Conservation (phyloP, 2,329 filamentous ascomycete species). For the Monilinia polystroma region DNA sequence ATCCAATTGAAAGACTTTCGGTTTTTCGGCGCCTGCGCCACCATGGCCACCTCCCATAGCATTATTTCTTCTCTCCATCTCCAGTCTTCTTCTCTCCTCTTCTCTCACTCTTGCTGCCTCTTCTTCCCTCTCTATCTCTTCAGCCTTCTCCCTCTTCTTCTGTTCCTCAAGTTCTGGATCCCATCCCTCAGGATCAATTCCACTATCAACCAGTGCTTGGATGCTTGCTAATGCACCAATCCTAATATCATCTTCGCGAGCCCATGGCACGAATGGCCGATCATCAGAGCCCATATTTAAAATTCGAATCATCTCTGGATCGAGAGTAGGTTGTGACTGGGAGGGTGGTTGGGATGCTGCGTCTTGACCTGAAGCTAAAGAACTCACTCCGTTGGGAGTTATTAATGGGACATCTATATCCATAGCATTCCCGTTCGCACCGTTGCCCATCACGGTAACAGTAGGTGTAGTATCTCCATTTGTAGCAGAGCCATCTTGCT, state of each 20-base stretch:
- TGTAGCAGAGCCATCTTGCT: constrained; percentile 28
- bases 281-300: constrained; percentile 54
- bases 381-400: constrained; percentile 8
- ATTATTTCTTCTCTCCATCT: constrained; percentile 33
- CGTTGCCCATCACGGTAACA: constrained; percentile 22
- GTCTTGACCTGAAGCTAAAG: constrained; percentile 18
- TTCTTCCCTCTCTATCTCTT: constrained; percentile 36
- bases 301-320: constrained; percentile 41
- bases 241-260: constrained; percentile 66
- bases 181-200: constrained; percentile 59
- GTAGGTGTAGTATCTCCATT: constrained; percentile 37
- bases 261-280: constrained; percentile 73
- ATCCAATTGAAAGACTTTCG: constrained; percentile 45
- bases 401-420: constrained; percentile 28
- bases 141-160: constrained; percentile 35
- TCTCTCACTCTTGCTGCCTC: constrained; percentile 38
- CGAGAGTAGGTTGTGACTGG: constrained; percentile 36
- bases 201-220: constrained; percentile 60
- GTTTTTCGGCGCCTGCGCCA: constrained; percentile 31
- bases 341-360: constrained; percentile 28
- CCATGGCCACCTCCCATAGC: constrained; percentile 20
- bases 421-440: constrained; percentile 26
- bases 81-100: constrained; percentile 37
- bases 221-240: constrained; percentile 64
- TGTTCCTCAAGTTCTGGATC: constrained; percentile 50